A percentile compares a stretch with the other conserved stretches of the same genome.
Evolutionary conservation across 2,329 filamentous ascomycete species (phyloP).

Genomic region (Ascochyta clinopodiicola): DNA sequence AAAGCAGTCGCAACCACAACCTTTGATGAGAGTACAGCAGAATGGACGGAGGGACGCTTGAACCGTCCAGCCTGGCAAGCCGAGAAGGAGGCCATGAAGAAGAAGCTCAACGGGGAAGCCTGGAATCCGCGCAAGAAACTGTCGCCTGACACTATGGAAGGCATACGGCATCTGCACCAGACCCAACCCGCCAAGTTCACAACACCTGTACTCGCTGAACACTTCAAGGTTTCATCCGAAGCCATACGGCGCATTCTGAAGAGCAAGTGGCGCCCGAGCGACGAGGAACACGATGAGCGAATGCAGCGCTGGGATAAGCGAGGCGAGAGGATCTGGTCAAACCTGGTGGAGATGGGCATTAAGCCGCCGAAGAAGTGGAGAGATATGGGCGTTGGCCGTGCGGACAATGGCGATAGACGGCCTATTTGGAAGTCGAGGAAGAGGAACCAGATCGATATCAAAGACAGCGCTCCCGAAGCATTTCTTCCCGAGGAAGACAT

Average conservation of each 20-base stretch:
- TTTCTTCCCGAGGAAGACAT: conserved; percentile 33
- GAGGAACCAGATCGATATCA: conserved; percentile 39
- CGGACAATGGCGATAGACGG: conserved; percentile 28
- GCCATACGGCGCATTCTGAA: conserved; percentile 85
- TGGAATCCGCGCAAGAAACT: conserved; percentile 87
- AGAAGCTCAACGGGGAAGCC: conserved; percentile 76
- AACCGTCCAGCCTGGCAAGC: conserved; percentile 68
- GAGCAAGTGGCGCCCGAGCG: conserved; percentile 72
- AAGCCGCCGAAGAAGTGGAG: conserved; percentile 63
- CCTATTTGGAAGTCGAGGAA: conserved; percentile 44
- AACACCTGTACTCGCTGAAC: conserved; percentile 72
- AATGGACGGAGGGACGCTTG: conserved; percentile 6
- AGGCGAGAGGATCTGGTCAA: conserved; percentile 57
- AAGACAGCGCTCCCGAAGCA: conserved; percentile 31
- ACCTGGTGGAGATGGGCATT: conserved; percentile 58
- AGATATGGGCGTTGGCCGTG: conserved; percentile 52
- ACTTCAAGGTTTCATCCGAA: conserved; percentile 88
- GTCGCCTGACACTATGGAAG: conserved; percentile 90
- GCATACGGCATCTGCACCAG: conserved; percentile 81
- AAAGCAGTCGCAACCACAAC: conserved; percentile 13
- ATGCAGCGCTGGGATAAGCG: conserved; percentile 55
- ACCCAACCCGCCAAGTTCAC: conserved; percentile 80
- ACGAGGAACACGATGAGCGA: conserved; percentile 54
- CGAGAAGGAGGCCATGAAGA: conserved; percentile 75
- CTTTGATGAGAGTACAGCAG: conserved; percentile 14